Evolutionary conservation across 352 stramenopile species (phyloP), one percentile per base, ranked within the genome.

Genomic region (Phytophthora crassamura): DNA sequence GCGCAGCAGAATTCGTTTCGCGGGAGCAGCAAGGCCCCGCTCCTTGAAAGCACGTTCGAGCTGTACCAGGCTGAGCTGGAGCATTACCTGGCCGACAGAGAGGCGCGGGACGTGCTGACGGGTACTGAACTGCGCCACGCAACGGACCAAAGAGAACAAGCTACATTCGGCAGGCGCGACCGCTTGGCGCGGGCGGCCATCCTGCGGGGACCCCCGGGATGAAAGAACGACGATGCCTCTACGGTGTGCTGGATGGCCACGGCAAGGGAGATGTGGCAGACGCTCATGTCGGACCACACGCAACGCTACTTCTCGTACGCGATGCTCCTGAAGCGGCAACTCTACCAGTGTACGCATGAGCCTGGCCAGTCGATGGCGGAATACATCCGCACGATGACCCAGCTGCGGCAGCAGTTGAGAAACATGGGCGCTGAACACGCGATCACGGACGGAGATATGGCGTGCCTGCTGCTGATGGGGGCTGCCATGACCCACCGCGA

Each of bases 11-110:
- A 28, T 28, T 4, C 22, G 22, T 22, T 60, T 30, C 52, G 52
- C 9, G 42, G 45, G 11, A 56, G 35, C n/a, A 30, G 8, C 5
- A 50, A 64, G 25, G 1, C 34, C 12, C 35, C 35, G n/a, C n/a
- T 38, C 11, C 50, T 64, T 22, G 20, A 49, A 35, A 43, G 45
- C 10, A 45, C 36, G n/a, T 64, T 56, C 34, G 55, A 50, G 45
- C 16, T 64, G 16, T 64, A 63, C 35, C 45, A 28, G 33, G 22
- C 11, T 14, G 55, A 64, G 11, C 16, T 64, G 33, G 18, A 64
- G 5, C 45, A 56, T 5, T 64, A 56, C 20, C 34, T 63, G 22
- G 43, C 38, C 9, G 43, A 54, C 4, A 16, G 55, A 20, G 18
- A 64, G n/a, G 25, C 43, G 3, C 56, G 55, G 54, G 35, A 22